Evolutionary conservation across 2,329 filamentous ascomycete species (phyloP), one percentile per base, ranked within the genome.

Genomic region (Albifimbria verrucaria): DNA sequence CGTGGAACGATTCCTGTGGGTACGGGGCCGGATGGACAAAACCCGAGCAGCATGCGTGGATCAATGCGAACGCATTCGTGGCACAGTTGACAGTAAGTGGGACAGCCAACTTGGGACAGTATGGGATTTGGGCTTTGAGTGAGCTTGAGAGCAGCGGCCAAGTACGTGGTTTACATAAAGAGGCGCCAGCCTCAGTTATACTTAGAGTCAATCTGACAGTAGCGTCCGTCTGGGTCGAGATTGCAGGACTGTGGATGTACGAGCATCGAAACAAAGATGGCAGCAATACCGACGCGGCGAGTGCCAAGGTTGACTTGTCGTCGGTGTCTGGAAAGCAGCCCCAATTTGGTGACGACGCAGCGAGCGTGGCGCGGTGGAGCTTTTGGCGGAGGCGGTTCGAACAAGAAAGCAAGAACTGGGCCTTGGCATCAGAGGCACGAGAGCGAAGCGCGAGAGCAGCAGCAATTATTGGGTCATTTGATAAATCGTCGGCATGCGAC

Each of bases 21-120:
- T 49, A 41, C 46, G 51, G 51, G 12, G 32, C 46, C 25, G 51
- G 51, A 4, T 49, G 46, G 46, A 21, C 22, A 24, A 18, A 5
- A 11, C 36, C 47, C 3, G 51, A 53, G 47, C 21, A 32, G 32
- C 22, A 41, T n/a, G 46, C 51, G 9, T 50, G 47, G 51, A 17
- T 24, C 21, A 53, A 53, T 25, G 21, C 36, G 21, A 49, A 46
- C 23, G 51, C 51, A 15, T 53, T 53, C 25, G 21, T 49, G 18
- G 51, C 51, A 4, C 32, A 47, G 22, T 26, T 50, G 26, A 23
- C 18, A 18, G 26, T 28, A 11, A 41, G 26, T 9, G 48, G 48
- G 17, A 22, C 32, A n/a, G 26, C 20, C 10, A 39, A 39, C 26
- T 49, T 47, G 6, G 20, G 4, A 12, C 10, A 7, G 9, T 47